A percentile compares a stretch with the other conserved stretches of the same genome.
phyloP scores from a whole-genome alignment of 495 filamentous ascomycete genomes.

The Penicillium ochrochloron region DNA sequence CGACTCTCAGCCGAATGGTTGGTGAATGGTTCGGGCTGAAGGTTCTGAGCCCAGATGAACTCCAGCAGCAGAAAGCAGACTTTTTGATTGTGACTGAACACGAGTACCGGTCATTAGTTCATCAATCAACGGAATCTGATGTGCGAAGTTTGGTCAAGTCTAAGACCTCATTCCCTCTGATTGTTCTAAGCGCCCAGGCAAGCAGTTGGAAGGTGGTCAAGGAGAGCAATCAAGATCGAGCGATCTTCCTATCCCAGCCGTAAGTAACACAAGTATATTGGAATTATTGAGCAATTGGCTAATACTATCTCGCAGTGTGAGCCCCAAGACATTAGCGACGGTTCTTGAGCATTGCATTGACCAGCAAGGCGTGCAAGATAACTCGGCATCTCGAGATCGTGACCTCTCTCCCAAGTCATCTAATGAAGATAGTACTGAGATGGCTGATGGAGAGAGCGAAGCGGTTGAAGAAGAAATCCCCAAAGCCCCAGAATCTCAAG shows the following conservation, averaged over 20 bases:
- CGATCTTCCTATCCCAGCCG: constrained; percentile 33
- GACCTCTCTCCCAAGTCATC: not conserved
- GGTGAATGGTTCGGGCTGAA: constrained; percentile 40
- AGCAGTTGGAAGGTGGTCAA: constrained; percentile 28
- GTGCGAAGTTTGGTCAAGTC: constrained; percentile 19
- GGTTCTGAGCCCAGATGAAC: constrained; percentile 37
- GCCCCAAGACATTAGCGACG: constrained; percentile 29
- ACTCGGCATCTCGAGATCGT: not conserved
- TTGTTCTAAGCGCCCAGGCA: constrained; percentile 27
- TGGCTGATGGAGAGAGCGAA: not conserved
- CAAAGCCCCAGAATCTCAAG: not conserved
- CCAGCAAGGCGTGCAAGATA: not conserved
- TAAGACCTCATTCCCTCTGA: constrained; percentile 19
- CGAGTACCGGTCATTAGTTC: constrained; percentile 22
- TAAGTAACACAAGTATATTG: constrained; percentile 15
- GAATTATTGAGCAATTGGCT: not conserved
- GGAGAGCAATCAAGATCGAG: constrained; percentile 21
- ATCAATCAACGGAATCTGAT: constrained; percentile 15
- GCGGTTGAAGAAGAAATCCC: not conserved
- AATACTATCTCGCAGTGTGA: constrained; percentile 20
- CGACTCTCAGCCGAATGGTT: constrained; percentile 28
- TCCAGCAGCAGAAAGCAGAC: constrained; percentile 18
- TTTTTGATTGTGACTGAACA: constrained; percentile 32
- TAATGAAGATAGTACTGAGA: not conserved
- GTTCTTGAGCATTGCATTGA: constrained; percentile 28